Conservation (phyloP, 2,329 filamentous ascomycete species). For the Xylaria sp. region DNA sequence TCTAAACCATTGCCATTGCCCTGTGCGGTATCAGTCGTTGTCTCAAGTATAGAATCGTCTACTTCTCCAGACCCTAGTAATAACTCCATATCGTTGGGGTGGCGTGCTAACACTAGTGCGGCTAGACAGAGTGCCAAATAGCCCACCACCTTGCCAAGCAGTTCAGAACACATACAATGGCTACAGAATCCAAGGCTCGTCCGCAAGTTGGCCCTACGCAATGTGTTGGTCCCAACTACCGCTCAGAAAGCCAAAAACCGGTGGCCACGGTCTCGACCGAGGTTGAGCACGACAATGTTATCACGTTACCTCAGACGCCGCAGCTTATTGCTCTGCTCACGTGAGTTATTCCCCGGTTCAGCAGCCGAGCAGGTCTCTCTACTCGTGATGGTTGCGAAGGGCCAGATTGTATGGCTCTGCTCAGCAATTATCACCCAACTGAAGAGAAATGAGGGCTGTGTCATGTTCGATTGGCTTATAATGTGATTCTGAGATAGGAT, state of each 20-base stretch:
- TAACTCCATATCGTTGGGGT: neutral
- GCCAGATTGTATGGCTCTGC: no score
- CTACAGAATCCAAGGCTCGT: constrained; percentile 33
- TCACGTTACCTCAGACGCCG: constrained; percentile 87
- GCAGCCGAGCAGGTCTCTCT: constrained; percentile 11
- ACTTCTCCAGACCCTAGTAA: neutral
- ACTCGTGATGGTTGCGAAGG: neutral
- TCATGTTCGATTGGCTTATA: constrained; percentile 17
- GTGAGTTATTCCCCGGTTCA: constrained; percentile 62
- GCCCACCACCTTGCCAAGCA: constrained; percentile 21
- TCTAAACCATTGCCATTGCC: neutral
- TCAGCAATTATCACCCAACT: neutral
- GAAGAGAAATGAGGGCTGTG: constrained; percentile 13
- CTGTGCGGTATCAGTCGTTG: neutral
- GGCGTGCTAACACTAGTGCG: neutral
- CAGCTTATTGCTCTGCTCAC: constrained; percentile 97
- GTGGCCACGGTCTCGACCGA: constrained; percentile 85
- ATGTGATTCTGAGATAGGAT: constrained; percentile 62
- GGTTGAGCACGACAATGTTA: constrained; percentile 82
- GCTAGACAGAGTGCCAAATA: neutral
- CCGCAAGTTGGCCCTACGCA: constrained; percentile 52
- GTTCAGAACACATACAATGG: constrained; percentile 41
- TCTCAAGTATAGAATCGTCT: neutral
- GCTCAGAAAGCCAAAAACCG: constrained; percentile 75
- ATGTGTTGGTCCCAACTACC: constrained; percentile 80